Base-by-base conservation (phyloP, 805 yeast species). In the Suhomyces sp. region DNA sequence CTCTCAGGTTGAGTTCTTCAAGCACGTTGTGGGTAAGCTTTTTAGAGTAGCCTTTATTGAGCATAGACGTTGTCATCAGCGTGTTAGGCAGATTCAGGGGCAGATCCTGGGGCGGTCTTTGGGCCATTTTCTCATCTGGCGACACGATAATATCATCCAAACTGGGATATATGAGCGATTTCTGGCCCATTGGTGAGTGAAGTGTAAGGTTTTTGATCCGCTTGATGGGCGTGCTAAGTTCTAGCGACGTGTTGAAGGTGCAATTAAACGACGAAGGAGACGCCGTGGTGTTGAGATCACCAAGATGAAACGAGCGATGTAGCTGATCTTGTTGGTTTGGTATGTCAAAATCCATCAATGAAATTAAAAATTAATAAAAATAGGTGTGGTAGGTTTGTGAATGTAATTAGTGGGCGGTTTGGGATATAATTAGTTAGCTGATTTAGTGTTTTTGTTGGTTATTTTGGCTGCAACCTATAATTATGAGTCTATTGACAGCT, bases 1-100 rank as follows among this genome's bases (percentile, higher is more conserved):
- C 78, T 46, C 82, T 60, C 27, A 65, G 58, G 49, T 73, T 75
- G 54, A 79, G 66, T 54, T 79, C 83, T 44, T 62, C 65, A 49
- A 79, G 55, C 10, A 79, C 83, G 43, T 73, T 76, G 44, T 70
- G 69, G 22, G 78, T 74, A 40, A 80, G 67, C 44, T 69, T 71
- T 50, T 78, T 71, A 1, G 84, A 79, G 63, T 78, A 81, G 47
- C 81, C 73, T 50, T 73, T 73, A 15, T 71, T 66, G 47, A 76
- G 67, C 66, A 65, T 66, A 31, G 54, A 50, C 12, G 35, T 22
- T 47, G 60, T 55, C 48, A 62, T 62, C 27, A 29, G 40, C 6
- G 44, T 21, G 22, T 37, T 37, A 12, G 49, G 37, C 44, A 39
- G 41, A 3, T 20, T 37, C 57, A 48, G 45, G 22, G 41, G 21